A percentile compares a stretch with the other conserved stretches of the same genome.
phyloP scores from a whole-genome alignment of 306 rosid species.

The Cucurbita argyrosperma region DNA sequence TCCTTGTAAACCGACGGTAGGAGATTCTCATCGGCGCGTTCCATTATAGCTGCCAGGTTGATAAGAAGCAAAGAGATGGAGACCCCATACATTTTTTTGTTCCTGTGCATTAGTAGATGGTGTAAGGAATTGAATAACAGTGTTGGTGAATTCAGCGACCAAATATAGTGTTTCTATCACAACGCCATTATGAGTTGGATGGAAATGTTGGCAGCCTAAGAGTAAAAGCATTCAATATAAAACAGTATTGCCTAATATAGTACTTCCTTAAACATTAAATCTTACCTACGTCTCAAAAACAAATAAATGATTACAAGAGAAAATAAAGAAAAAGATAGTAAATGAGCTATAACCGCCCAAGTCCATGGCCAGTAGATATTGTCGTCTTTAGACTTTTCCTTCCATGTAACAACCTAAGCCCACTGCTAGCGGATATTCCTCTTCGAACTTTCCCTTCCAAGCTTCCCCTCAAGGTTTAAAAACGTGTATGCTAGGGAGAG shows the following conservation, averaged over 20 bases:
- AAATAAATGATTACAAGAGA: not conserved
- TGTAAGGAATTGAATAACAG: not conserved
- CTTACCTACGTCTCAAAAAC: not conserved
- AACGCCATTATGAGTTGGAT: not conserved
- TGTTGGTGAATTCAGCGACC: not conserved
- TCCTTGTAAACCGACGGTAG: constrained; percentile 96
- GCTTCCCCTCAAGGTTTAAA: too few species aligned
- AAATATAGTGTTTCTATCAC: not conserved
- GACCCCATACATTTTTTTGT: constrained; percentile 1
- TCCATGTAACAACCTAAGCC: too few species aligned
- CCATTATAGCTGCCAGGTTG: constrained; percentile 91
- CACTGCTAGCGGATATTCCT: too few species aligned
- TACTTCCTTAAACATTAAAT: not conserved
- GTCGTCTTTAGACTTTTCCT: too few species aligned
- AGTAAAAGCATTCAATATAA: not conserved
- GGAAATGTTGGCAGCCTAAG: not conserved
- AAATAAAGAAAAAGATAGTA: not conserved
- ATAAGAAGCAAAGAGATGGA: constrained; percentile 9
- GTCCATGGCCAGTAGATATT: too few species aligned
- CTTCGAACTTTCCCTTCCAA: too few species aligned
- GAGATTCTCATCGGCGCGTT: constrained; percentile 86
- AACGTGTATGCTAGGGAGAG: too few species aligned
- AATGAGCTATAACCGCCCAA: too few species aligned
- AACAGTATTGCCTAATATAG: not conserved
- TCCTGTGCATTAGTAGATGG: constrained; percentile 5